phyloP scores from a whole-genome alignment of 306 rosid genomes.

The Mimosa bimucronata region DNA sequence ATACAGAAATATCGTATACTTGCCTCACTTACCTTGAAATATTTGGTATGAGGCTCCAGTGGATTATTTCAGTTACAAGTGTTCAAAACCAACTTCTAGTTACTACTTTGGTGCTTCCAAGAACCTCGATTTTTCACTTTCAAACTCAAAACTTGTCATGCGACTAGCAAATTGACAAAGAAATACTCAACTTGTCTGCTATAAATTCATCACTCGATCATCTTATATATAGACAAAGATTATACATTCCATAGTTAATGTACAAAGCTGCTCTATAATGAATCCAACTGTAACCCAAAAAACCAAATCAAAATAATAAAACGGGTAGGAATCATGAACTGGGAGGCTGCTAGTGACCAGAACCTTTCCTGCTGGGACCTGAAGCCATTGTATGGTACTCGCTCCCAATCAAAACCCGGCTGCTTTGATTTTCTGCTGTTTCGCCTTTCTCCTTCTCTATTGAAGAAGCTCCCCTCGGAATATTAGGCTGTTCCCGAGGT shows the following conservation, averaged over 20 bases:
- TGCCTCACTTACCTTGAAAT: neutral
- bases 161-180: neutral
- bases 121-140: neutral
- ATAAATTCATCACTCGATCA: constrained; percentile 27
- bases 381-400: constrained; percentile 62
- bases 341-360: constrained; percentile 64
- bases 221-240: constrained; percentile 34
- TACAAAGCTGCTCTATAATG: constrained; percentile 36
- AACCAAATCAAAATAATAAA: neutral
- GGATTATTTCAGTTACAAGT: neutral
- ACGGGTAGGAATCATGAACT: neutral
- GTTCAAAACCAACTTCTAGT: constrained; percentile 7
- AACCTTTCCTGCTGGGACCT: constrained; percentile 83
- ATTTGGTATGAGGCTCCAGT: neutral
- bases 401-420: constrained; percentile 39
- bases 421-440: neutral
- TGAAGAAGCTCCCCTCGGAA: neutral
- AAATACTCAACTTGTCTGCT: constrained; percentile 1
- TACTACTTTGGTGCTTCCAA: neutral
- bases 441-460: constrained; percentile 15
- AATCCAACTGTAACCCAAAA: constrained; percentile 21
- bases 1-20: neutral
- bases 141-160: neutral
- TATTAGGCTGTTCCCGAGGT: constrained; percentile 16
- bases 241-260: constrained; percentile 34